phyloP scores from a whole-genome alignment of 2,329 filamentous ascomycete genomes.

The Calonectria leucothoes region DNA sequence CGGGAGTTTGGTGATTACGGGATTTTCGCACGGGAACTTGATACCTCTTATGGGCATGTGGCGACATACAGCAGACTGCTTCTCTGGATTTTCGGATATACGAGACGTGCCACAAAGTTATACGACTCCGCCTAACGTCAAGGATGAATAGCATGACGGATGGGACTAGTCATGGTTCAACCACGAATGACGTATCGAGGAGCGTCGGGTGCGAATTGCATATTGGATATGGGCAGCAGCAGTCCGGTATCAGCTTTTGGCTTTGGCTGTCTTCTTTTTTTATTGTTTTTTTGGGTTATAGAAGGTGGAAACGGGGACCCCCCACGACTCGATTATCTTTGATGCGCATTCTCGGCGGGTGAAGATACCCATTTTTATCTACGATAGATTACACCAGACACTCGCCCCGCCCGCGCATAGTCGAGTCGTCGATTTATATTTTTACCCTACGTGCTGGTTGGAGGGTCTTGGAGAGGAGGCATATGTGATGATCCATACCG shows the following conservation, averaged over 20 bases:
- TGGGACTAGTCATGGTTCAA: neutral
- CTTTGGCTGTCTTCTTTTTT: slow-evolving; percentile 2
- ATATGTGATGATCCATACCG: neutral
- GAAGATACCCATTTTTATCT: slow-evolving; percentile 18
- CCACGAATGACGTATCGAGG: neutral
- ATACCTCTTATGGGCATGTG: slow-evolving; percentile 39
- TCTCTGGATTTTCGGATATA: slow-evolving; percentile 28
- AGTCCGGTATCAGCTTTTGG: slow-evolving; percentile 8
- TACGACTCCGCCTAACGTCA: neutral
- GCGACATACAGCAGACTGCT: slow-evolving; percentile 28
- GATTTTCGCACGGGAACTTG: slow-evolving; percentile 34
- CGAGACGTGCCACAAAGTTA: neutral
- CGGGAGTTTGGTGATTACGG: slow-evolving; percentile 29
- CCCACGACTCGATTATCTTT: slow-evolving; percentile 8
- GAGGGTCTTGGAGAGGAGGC: slow-evolving; percentile 8
- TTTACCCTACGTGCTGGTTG: neutral
- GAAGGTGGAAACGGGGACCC: slow-evolving; percentile 14
- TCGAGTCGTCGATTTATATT: slow-evolving; percentile 12
- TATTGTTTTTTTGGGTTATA: slow-evolving; percentile 13
- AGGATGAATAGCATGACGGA: slow-evolving; percentile 1
- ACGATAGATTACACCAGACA: slow-evolving; percentile 22
- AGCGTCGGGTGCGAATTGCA: slow-evolving; percentile 3
- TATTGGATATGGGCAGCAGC: slow-evolving; percentile 4
- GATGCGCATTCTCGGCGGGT: slow-evolving; percentile 15
- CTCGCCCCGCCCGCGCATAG: slow-evolving; percentile 12